Conservation (phyloP, 352 stramenopile species). For the Peronosclerospora sorghi region DNA sequence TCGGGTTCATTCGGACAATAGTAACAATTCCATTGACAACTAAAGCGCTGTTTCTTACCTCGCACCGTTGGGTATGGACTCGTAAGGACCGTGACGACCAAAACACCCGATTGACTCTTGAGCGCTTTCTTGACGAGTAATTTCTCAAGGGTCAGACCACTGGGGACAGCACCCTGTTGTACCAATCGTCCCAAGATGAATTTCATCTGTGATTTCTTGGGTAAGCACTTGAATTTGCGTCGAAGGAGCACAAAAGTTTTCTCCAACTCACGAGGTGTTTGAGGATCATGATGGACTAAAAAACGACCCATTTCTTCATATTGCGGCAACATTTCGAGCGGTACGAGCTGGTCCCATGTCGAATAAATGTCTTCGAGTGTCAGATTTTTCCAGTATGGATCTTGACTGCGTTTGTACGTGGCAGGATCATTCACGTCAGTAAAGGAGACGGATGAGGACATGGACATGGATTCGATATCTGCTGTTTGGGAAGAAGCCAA, state of each 20-base stretch:
- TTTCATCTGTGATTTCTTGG: conserved; percentile 88
- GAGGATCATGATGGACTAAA: conserved; percentile 56
- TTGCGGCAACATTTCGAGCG: conserved; percentile 44
- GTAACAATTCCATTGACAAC: conserved; percentile 93
- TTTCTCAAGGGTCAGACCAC: conserved; percentile 50
- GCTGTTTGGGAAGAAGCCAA: not conserved
- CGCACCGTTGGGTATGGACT: conserved; percentile 79
- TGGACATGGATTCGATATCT: conserved; percentile 24
- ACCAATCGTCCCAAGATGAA: conserved; percentile 74
- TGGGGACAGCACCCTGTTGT: conserved; percentile 38
- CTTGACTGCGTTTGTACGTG: conserved; percentile 81
- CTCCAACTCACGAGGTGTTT: conserved; percentile 71
- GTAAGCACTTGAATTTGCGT: conserved; percentile 80
- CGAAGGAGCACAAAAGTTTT: conserved; percentile 78
- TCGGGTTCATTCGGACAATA: conserved; percentile 90
- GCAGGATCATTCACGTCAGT: conserved; percentile 65
- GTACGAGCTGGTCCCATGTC: conserved; percentile 76
- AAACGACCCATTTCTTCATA: conserved; percentile 79
- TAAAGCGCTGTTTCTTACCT: conserved; percentile 85
- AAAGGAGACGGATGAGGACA: conserved; percentile 2
- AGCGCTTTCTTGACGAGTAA: conserved; percentile 84
- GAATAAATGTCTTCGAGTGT: conserved; percentile 83
- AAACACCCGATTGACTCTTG: conserved; percentile 85
- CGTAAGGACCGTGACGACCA: conserved; percentile 89
- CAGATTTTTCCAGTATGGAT: conserved; percentile 70